Conservation (phyloP, 140 eudicot species). For the Ambrosia hybrid region DNA sequence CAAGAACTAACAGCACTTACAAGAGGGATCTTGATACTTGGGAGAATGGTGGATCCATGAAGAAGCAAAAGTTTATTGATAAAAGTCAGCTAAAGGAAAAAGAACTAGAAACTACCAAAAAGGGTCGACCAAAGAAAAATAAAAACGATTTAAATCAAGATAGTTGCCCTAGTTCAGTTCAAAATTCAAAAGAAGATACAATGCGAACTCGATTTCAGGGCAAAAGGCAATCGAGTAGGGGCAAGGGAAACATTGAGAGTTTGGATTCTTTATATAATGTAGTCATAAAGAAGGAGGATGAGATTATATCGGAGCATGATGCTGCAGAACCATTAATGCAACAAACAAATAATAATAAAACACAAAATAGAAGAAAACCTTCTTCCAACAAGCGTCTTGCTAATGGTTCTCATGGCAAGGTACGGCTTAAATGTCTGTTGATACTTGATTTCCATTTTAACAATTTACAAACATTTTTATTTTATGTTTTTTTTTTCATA, state of each 20-base stretch:
- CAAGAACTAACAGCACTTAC: conserved; percentile 16
- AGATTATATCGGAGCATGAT: conserved; percentile 19
- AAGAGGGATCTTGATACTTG: conserved; percentile 24
- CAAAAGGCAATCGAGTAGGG: conserved; percentile 18
- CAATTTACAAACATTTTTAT: background rate
- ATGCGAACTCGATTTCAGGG: conserved; percentile 28
- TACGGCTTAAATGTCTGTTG: conserved; percentile 3
- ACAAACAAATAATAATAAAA: background rate
- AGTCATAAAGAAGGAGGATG: conserved; percentile 34
- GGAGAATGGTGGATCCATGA: conserved; percentile 25
- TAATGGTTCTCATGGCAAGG: conserved; percentile 32
- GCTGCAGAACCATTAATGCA: conserved; percentile 19
- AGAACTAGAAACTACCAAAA: conserved; percentile 16
- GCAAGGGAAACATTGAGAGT: conserved; percentile 10
- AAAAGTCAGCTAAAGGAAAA: conserved; percentile 26
- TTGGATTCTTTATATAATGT: conserved; percentile 9
- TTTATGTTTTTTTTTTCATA: background rate
- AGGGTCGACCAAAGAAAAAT: conserved; percentile 26
- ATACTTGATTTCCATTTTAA: background rate
- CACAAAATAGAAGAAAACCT: conserved; percentile 12
- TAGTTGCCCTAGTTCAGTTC: conserved; percentile 10
- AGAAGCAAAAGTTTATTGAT: conserved; percentile 22
- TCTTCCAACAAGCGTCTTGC: conserved; percentile 24
- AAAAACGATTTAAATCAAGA: conserved; percentile 23
- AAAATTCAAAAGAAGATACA: conserved; percentile 20